Evolutionary conservation across 441 rosid species (phyloP), one percentile per base, ranked within the genome.

Genomic region (Codiaeum variegatum): DNA sequence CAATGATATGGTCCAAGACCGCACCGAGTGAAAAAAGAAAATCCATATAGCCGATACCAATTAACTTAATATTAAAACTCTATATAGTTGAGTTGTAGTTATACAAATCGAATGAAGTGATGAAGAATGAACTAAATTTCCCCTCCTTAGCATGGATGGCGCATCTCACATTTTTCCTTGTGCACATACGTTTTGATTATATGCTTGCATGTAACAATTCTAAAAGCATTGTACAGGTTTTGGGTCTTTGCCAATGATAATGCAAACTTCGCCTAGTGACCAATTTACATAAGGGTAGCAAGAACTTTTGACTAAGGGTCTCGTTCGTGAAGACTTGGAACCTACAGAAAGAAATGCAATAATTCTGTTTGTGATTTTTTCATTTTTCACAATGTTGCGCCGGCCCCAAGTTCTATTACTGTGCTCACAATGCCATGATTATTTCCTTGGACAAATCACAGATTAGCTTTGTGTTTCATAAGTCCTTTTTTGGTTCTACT

Each of bases 401-500:
- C 11, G 21, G 10, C 3, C 24, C 3, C 7, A 46, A 46, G 24
- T 66, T 28, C 3, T 4, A 23, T 4, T 66, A 38, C 4, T 46
- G 13, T 16, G 26, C 18, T 28, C 26, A 29, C 15, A 21, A 9
- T 42, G 34, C 51, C 9, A 8, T 62, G 13, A 31, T 16, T 36
- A 61, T 71, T 49, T 62, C 61, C 6, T 16, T 4, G 21, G 47
- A 61, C 32, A 36, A 29, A 28, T 31, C 40, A 56, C 65, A 62
- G 63, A 66, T 42, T 61, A 49, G 67, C 72, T 5, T 71, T 62
- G 5, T 9, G 69, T 26, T 77, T 59, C 26, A n/a, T 19, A 23
- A 51, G 46, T 55, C 52, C 56, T 40, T 66, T 75, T 13, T 40
- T 69, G 49, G n/a, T 73, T 42, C 49, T 70, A 32, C 29, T 59